A percentile compares a stretch with the other conserved stretches of the same genome.
Evolutionary conservation across 2,329 filamentous ascomycete genomes (phyloP).

Genomic region (Zymoseptoria brevis): DNA sequence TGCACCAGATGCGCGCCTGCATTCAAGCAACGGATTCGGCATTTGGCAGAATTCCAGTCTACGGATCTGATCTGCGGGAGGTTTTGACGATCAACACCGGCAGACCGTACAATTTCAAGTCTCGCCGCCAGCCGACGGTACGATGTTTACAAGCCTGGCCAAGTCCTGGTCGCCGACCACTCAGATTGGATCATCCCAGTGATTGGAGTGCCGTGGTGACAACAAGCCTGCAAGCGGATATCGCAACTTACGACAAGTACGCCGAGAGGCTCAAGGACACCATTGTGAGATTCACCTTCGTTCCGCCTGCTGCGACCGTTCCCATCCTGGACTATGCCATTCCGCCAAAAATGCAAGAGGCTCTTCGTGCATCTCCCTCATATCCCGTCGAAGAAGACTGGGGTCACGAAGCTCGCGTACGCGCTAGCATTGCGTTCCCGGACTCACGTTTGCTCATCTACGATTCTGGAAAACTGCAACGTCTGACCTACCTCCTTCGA

Average conservation of each 20-base stretch:
- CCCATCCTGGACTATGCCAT: conserved; percentile 29
- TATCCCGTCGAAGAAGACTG: conserved; percentile 57
- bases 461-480: conserved; percentile 93
- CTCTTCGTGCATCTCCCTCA: conserved; percentile 16
- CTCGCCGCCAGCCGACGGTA: conserved; percentile 7
- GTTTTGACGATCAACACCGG: conserved; percentile 18
- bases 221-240: conserved; percentile 20
- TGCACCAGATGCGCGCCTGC: conserved; percentile 23
- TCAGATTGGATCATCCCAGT: conserved; percentile 20
- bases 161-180: conserved; percentile 14
- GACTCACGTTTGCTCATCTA: conserved; percentile 95
- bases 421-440: conserved; percentile 89
- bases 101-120: conserved; percentile 11
- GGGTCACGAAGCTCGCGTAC: conserved; percentile 89
- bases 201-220: conserved; percentile 19
- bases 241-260: conserved; percentile 63
- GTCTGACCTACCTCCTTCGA: conserved; percentile 75
- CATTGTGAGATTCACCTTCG: conserved; percentile 82
- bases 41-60: conserved; percentile 17
- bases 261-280: conserved; percentile 63
- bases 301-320: conserved; percentile 82
- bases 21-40: conserved; percentile 21
- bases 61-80: conserved; percentile 26
- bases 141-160: conserved; percentile 13
- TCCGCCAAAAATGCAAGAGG: conserved; percentile 18